phyloP scores from a whole-genome alignment of 1,284 basidiomycete genomes.

The Schizophyllum commune region DNA sequence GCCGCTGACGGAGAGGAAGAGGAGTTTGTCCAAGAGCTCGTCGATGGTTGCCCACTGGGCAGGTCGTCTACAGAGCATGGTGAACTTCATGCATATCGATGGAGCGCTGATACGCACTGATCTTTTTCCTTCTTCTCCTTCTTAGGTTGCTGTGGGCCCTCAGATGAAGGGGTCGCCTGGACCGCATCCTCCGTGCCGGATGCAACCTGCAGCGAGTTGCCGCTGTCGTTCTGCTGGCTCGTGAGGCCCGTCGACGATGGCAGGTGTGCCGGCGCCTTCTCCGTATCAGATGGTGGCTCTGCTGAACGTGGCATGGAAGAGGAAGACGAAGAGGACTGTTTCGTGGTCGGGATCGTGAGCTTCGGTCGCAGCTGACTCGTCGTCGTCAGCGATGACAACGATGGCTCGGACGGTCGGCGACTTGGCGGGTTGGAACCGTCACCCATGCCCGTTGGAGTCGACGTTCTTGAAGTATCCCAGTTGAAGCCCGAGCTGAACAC shows the following conservation, averaged over 20 bases:
- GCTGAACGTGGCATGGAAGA: no score
- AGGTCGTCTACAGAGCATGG: conserved; percentile 40
- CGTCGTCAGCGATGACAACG: no score
- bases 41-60: conserved; percentile 66
- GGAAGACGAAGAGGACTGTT: no score
- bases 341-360: no score
- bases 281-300: no score
- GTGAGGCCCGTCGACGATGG: neutral
- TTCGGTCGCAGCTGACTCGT: no score
- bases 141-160: conserved; percentile 17
- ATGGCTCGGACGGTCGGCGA: no score
- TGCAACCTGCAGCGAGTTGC: conserved; percentile 12
- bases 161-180: conserved; percentile 6
- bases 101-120: conserved; percentile 30
- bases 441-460: no score
- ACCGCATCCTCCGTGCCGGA: conserved; percentile 2
- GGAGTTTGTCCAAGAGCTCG: conserved; percentile 66
- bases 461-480: no score
- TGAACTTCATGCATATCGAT: neutral
- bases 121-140: conserved; percentile 30
- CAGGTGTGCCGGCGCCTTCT: neutral
- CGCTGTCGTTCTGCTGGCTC: conserved; percentile 1
- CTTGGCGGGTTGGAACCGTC: no score
- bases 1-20: conserved; percentile 69
- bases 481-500: neutral